These are phyloP conservation scores for Pseudisothecium myosuroides DNA, from an alignment of 225 moss, liverwort and hornwort species.

Conservation along the genomic window DNA sequence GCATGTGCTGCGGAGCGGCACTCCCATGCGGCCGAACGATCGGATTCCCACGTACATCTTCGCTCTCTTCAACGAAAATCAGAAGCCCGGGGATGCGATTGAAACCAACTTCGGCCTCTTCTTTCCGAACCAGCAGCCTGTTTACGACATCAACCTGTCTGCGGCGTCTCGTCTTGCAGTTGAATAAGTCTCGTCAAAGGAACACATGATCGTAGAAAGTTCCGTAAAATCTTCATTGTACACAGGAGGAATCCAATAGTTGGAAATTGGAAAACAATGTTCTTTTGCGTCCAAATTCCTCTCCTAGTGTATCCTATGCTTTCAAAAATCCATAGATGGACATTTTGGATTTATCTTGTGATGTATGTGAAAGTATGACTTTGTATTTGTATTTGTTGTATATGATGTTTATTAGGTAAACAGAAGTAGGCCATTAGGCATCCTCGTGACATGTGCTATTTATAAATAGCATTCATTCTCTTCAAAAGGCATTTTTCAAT, in stretches of 20 bases:
- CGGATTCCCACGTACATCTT: not conserved
- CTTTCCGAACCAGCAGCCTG: slow-evolving; percentile 5
- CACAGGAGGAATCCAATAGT: no score
- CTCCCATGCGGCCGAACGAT: slow-evolving; percentile 25
- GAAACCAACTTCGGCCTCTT: slow-evolving; percentile 52
- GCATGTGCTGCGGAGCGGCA: slow-evolving; percentile 23
- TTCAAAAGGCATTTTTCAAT: no score
- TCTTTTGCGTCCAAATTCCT: not conserved
- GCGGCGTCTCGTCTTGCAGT: not conserved
- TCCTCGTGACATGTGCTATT: no score
- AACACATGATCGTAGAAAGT: not conserved
- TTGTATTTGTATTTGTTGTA: no score
- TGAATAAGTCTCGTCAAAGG: not conserved
- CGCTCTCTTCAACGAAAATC: not conserved
- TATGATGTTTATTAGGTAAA: no score
- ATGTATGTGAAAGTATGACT: no score
- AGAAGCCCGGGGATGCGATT: slow-evolving; percentile 6
- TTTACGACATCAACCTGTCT: slow-evolving; percentile 23
- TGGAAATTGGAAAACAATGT: not conserved
- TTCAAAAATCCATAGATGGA: no score
- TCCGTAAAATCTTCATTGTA: no score
- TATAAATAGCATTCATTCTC: no score
- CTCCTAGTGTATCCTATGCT: not conserved
- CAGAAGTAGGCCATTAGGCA: no score
- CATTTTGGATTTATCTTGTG: no score